These are phyloP conservation scores for Furcasterigmium sp. DNA, from an alignment of 2,329 filamentous ascomycete species.

Conservation along the genomic window DNA sequence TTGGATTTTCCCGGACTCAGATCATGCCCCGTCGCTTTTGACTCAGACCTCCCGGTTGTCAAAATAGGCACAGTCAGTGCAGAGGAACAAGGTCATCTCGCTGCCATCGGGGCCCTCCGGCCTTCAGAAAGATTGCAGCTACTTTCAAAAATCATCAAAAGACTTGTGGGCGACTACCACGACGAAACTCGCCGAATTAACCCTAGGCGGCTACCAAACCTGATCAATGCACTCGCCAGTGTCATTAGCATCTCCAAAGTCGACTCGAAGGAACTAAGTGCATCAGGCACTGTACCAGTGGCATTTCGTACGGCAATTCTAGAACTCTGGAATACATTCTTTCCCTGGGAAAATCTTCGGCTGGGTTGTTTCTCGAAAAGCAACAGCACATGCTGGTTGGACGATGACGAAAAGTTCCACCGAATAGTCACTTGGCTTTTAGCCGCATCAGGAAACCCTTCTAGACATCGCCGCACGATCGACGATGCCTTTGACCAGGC, in stretches of 20 bases:
- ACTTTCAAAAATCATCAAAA: not conserved
- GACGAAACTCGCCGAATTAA: not conserved
- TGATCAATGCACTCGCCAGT: not conserved
- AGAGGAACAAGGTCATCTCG: not conserved
- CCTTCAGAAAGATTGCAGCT: not conserved
- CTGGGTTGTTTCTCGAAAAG: too few relatives aligned
- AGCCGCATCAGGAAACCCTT: not conserved
- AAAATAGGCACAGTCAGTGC: not conserved
- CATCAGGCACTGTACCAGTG: not conserved
- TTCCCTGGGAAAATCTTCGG: too few relatives aligned
- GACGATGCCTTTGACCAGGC: not conserved
- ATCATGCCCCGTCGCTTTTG: not conserved
- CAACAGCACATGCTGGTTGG: too few relatives aligned
- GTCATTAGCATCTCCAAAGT: not conserved
- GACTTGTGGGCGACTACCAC: not conserved
- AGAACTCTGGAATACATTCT: not conserved
- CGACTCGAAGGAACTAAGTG: not conserved
- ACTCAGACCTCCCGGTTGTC: not conserved
- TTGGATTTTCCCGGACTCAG: too few relatives aligned
- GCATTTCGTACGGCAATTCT: not conserved
- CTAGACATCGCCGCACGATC: not conserved
- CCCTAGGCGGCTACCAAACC: not conserved
- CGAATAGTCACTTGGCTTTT: not conserved
- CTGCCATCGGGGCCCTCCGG: not conserved
- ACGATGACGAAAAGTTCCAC: not conserved